Percentiles rank a stretch among this genome's conserved stretches.
These are phyloP conservation scores for Flaveria bidentis DNA, from an alignment of 129 eudicot species.

Conservation along the genomic window DNA sequence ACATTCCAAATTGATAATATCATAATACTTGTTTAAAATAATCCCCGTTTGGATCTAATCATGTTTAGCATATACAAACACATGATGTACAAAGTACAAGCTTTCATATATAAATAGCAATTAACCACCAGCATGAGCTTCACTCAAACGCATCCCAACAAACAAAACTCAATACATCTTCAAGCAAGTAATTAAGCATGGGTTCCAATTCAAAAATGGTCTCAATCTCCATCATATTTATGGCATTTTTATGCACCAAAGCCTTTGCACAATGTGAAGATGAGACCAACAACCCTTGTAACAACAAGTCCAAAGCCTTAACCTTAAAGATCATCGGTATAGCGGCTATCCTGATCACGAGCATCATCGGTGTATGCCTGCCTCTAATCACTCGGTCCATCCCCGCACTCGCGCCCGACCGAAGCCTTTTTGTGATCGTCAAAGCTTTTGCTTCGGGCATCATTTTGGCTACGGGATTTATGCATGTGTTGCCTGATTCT, in stretches of 20 bases:
- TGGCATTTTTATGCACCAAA: constrained; percentile 19
- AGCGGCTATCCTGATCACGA: constrained; percentile 7
- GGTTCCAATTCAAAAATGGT: constrained; percentile 1
- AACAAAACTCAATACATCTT: not conserved
- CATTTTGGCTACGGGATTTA: constrained; percentile 25
- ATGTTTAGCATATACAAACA: not conserved
- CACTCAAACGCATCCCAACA: too few species aligned
- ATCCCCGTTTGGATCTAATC: not conserved
- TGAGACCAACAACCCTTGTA: constrained; percentile 24
- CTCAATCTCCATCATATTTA: not conserved
- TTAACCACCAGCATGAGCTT: too few species aligned
- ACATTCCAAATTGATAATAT: not conserved
- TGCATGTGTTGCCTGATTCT: constrained; percentile 25
- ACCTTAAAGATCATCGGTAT: constrained; percentile 19
- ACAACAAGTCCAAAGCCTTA: constrained; percentile 24
- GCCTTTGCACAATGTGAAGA: constrained; percentile 31
- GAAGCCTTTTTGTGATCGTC: constrained; percentile 15
- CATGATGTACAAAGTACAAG: constrained; percentile 4
- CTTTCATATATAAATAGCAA: constrained; percentile 12
- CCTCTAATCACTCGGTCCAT: constrained; percentile 20
- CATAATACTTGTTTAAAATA: not conserved
- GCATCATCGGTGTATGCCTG: constrained; percentile 21
- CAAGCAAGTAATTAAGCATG: not conserved
- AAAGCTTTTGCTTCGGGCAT: constrained; percentile 29
- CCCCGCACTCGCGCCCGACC: constrained; percentile 17